Evolutionary conservation across 179 eudicot genomes (phyloP), one percentile per base, ranked within the genome.

Genomic region (Carnegiea gigantea): DNA sequence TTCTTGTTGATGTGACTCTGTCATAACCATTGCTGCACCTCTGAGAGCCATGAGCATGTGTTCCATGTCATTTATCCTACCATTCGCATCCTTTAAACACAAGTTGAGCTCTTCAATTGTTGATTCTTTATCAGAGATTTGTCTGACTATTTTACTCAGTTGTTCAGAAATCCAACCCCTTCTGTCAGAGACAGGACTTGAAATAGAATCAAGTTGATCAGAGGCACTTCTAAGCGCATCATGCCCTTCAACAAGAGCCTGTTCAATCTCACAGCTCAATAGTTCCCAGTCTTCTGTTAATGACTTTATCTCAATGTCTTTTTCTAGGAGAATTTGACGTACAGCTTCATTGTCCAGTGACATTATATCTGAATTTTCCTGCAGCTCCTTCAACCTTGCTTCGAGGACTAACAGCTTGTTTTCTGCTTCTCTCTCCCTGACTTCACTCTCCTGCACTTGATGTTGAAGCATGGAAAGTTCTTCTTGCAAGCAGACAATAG

Each of bases 401-500:
- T 92, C 90, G 70, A 92, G 76, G 46, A 46, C 17, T 62, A 65
- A 75, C 80, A 92, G 77, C 77, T 77, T 89, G 60, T 85, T 89
- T 73, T 91, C 85, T 5, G 92, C 76, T 80, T 91, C 90, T 75
- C 65, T 85, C 89, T 92, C 95, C 85, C 86, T 92, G 82, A 59
- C 65, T 57, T 79, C 90, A 83, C 93, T 83, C 24, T 90, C 93
- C 24, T 91, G 86, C 73, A 91, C 92, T 75, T 90, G 92, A 78
- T 90, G 93, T 86, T 97, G 98, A 87, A 97, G 92, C 82, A 82
- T 79, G 57, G 87, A 83, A 70, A 97, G 93, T 82, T 97, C 98
- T 83, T 93, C 99, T 86, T 97, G 98, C 92, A 97, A 82, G 92
- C 92, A 92, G 76, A 97, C 92, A 76, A 97, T 97, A 81, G 93